Evolutionary conservation across 768 basidiomycete genomes (phyloP), one percentile per base, ranked within the genome.

Genomic region (Lactarius evosmus): DNA sequence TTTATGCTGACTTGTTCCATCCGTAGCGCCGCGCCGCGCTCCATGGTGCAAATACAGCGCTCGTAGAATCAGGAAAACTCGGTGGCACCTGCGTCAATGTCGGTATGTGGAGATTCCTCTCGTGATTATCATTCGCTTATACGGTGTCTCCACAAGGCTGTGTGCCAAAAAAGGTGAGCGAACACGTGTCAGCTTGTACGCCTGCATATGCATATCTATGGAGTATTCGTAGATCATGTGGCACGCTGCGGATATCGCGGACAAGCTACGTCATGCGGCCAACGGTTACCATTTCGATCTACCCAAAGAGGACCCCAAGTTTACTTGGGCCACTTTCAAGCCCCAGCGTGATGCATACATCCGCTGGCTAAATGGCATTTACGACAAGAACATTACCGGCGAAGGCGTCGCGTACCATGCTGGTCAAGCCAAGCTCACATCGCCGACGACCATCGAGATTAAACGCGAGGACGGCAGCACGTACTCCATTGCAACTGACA

Each of bases 31-130:
- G 97, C 61, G 97, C 96, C 16, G 92, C 92, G 19, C 80, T 82
- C 19, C 95, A 98, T 74, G 95, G 95, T 44, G 92, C 90, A 74
- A 96, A 95, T 75, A 93, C 93, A 58, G 96, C 95, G 14, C 77
- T 98, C 30, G 84, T 98, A 17, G 97, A 78, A 51, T 83, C 85
- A 5, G 82, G 85, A 11, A 72, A 82, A 44, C 82, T 95, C 3
- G 97, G 97, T 36, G 97, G 96, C 57, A 98, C 96, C 40, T 99
- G 97, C 73, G 97, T 99, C 64, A 98, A 98, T 75, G 96, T 99
- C 64, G 96, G 94, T 91, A 69, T 68, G 91, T 80, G 38, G 34
- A 5, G 30, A 12, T 29, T 54, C 14, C 32, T 49, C 52, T 49
- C 11, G 17, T 46, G 19, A 29, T 30, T 22, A 17, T 22, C 34